These are phyloP conservation scores for Dimargaris xerosporica DNA, from an alignment of 192 early-diverging fungal genomes.

Conservation along the genomic window DNA sequence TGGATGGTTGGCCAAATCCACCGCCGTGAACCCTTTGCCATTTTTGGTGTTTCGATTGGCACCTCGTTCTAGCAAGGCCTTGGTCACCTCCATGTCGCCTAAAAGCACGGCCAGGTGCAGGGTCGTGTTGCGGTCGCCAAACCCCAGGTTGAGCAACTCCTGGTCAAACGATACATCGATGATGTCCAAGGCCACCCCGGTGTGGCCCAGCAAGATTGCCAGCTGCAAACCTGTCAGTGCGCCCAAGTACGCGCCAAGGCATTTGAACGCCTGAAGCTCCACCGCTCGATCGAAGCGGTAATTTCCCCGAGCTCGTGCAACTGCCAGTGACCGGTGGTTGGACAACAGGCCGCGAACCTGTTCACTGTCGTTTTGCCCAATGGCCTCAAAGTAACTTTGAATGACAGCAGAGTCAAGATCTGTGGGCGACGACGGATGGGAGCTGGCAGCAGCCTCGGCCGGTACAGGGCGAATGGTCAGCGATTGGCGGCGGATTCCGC, in stretches of 20 bases:
- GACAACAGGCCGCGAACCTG: constrained; percentile 20
- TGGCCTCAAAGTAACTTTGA: constrained; percentile 19
- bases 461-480: no score
- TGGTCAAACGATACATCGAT: constrained; percentile 46
- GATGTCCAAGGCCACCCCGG: constrained; percentile 49
- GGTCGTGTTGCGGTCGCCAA: constrained; percentile 55
- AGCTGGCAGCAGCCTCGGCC: no score
- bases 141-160: constrained; percentile 40
- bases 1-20: constrained; percentile 17
- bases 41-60: constrained; percentile 36
- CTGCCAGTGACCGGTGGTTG: constrained; percentile 20
- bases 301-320: constrained; percentile 13
- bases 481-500: no score
- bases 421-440: no score
- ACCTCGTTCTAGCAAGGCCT: constrained; percentile 44
- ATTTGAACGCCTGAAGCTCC: constrained; percentile 49
- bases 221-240: constrained; percentile 40
- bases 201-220: constrained; percentile 42
- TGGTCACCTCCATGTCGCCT: constrained; percentile 37
- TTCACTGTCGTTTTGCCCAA: constrained; percentile 22
- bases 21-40: constrained; percentile 44
- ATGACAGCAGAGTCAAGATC: no score
- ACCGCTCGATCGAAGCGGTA: constrained; percentile 20
- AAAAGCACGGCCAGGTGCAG: constrained; percentile 51
- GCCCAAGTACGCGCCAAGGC: constrained; percentile 52